Base-by-base conservation (phyloP, 176 grass and related monocot species). In the Carex littledalei region DNA sequence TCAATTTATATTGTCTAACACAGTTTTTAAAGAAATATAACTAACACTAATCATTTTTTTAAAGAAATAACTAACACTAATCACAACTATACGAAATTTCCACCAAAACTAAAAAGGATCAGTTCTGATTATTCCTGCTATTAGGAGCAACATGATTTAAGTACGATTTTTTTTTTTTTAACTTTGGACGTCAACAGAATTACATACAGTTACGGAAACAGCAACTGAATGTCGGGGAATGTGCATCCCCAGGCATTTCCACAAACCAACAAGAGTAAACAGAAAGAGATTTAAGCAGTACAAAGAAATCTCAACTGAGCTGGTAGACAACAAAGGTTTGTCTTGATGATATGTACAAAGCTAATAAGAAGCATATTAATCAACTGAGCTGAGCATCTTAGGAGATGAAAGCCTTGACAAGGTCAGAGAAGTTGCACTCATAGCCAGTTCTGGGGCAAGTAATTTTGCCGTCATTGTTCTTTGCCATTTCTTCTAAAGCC, bases 401-500 rank as follows among this genome's bases (percentile, higher is more conserved):
- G 37, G 91, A 99, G 79, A 99, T 88, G 72, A 87, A 99, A 21
- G 91, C 97, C 86, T 95, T 94, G 15, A 92, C 90, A 12, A 95
- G 92, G 4, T 99, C 97, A 20, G 90, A 84, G 63, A 88, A 92
- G 68, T 87, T 92, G 79, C 82, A 99, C 22, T 84, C 49, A 7
- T 69, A 72, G 56, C 91, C 91, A 6, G 93, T 96, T 84, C 93
- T 89, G 32, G 97, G 97, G 84, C 97, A 99, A 80, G 90, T 96
- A 71, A 99, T 89, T 76, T 82, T 94, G 78, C 94, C 91, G 5
- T 70, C 87, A 6, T 96, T 96, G 71, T 92, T 95, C 80, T 86
- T 94, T 20, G 97, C 87, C 97, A 99, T 96, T 86, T 96, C 93
- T 85, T 99, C 86, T 39, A 99, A 89, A 14, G 97, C 97, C 97